Evolutionary conservation across 208 protist genomes (phyloP), one percentile per base, ranked within the genome.

Genomic region (Wallacemonas collosoma): DNA sequence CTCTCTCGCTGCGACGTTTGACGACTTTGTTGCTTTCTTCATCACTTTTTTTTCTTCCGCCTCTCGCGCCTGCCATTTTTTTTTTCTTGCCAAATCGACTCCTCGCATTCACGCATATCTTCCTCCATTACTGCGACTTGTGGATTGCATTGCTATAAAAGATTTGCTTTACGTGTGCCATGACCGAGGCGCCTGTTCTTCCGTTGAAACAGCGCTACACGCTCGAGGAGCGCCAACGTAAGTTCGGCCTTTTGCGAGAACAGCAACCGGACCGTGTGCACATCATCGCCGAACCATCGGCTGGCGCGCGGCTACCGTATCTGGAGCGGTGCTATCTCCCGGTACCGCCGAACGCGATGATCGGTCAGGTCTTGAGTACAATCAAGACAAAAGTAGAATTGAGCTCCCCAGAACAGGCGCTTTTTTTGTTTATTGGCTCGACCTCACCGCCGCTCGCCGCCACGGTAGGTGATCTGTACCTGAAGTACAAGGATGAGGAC

Each of bases 231-330:
- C 89, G 93, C 55, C 82, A 91, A 57, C 61, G 65, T 3, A 84
- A 93, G 69, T 73, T 88, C 40, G 79, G 79, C 47, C 88, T 86
- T 63, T 81, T 94, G 5, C 80, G 82, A 40, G 77, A 86, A 69
- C 76, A 83, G 65, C 86, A 95, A 39, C 91, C 94, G 1, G 97
- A 98, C 70, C 79, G 93, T 35, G 82, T 97, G n/a, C 93, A 91
- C 12, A 7, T 69, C 26, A 58, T 69, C 26, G 9, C 57, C 36
- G 51, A 58, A 35, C 64, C 51, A n/a, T 6, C 64, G 17, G 36
- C 17, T 3, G 45, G 50, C 6, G 11, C 45, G 15, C 51, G 51
- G 26, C 45, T 69, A 11, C 15, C 3, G 4, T 56, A 26, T 43
- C 47, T 58, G 3, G 51, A 69, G 48, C 41, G 57, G 64, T 57